Evolutionary conservation across 371 early-diverging fungal species (phyloP), one percentile per base, ranked within the genome.

Genomic region (Apophysomyces variabilis): DNA sequence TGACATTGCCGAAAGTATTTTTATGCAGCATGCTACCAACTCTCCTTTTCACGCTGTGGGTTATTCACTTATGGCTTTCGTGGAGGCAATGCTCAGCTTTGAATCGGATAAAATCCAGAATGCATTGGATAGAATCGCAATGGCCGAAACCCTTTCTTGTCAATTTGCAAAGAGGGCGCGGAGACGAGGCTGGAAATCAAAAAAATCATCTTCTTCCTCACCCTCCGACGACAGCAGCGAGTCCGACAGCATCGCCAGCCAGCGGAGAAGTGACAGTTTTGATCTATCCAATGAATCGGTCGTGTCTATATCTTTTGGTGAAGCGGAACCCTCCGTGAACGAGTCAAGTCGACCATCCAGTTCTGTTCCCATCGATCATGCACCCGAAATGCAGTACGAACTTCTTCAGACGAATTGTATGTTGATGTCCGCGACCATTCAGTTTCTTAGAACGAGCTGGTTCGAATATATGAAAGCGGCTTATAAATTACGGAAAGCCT

Each of bases 41-140:
- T 83, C 83, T 4, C 83, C 83, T 0, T 83, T 83, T 62, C 83
- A 83, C 71, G 83, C 83, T 21, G 72, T 83, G 43, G 83, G 80
- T 5, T 78, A 70, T 68, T 80, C 83, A 36, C 39, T 83, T 7
- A 76, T 83, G 64, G 78, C 79, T 8, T 83, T 78, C 68, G 77
- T 79, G 7, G 83, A 83, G 65, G 83, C 83, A n/a, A 78, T 83
- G 77, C 62, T 83, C 8, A 72, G 74, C 0, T 78, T 83, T 39
- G 83, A 83, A 36, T 37, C 66, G 0, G 75, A 73, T 26, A 77
- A 76, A 57, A 79, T 83, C 21, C 65, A 74, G 12, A 66, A 61
- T 21, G 83, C 83, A n/a, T 61, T 72, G n/a, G 72, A 68, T 13
- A 71, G 80, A 14, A 75, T 83, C n/a, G 69, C 70, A 8, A 65